Conservation (phyloP, 177 flowering plant species). For the Vitis hybrid region DNA sequence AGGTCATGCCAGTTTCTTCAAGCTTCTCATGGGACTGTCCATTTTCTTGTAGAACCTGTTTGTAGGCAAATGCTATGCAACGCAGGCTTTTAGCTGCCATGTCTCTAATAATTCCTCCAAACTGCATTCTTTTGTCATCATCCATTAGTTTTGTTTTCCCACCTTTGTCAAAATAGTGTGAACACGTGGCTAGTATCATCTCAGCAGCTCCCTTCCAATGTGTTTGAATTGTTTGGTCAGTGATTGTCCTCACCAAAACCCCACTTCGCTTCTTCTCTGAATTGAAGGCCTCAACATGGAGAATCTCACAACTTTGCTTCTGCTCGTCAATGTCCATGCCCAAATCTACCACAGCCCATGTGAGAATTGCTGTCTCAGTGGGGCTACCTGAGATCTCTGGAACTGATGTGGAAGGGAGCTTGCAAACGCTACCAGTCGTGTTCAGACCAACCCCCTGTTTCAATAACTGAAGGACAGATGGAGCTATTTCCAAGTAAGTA, state of each 20-base stretch:
- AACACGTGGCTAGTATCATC: conserved; percentile 32
- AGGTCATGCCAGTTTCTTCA: conserved; percentile 18
- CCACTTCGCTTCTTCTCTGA: conserved; percentile 42
- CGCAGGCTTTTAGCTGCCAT: conserved; percentile 42
- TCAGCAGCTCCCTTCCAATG: conserved; percentile 54
- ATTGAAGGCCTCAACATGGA: conserved; percentile 34
- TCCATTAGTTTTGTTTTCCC: conserved; percentile 18
- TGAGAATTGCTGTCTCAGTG: conserved; percentile 35
- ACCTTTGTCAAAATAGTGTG: conserved; percentile 15
- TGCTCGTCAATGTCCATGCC: conserved; percentile 26
- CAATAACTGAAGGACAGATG: background rate
- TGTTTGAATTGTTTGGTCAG: background rate
- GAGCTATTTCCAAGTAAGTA: background rate
- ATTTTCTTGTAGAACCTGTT: background rate
- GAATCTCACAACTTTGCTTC: conserved; percentile 2
- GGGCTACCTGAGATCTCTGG: conserved; percentile 30
- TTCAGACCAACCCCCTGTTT: conserved; percentile 15
- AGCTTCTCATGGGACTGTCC: conserved; percentile 5
- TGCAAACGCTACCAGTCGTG: conserved; percentile 17
- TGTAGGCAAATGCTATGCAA: conserved; percentile 38
- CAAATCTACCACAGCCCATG: conserved; percentile 26
- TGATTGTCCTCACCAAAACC: conserved; percentile 19
- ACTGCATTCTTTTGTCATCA: conserved; percentile 6
- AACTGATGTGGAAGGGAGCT: background rate
- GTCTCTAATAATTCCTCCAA: conserved; percentile 15